phyloP scores from a whole-genome alignment of 2,329 filamentous ascomycete species.

The Dactylellina haptotyla region DNA sequence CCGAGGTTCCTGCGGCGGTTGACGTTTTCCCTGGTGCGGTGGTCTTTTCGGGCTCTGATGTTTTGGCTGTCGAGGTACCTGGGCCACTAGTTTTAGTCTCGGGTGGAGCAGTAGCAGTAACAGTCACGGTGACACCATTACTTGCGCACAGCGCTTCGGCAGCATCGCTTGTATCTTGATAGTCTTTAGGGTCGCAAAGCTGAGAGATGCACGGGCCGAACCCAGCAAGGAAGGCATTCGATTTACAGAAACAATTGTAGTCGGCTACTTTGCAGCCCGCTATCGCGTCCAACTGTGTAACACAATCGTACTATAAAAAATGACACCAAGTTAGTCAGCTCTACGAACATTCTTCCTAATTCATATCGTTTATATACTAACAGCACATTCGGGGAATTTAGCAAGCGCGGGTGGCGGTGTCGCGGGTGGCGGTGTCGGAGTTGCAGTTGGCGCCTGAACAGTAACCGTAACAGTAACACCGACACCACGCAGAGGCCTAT shows the following conservation, averaged over 20 bases:
- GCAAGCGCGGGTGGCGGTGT: conserved; percentile 11
- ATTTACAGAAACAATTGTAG: conserved; percentile 29
- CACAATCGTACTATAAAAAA: conserved; percentile 11
- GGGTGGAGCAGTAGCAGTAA: conserved; percentile 32
- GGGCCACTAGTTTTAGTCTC: neutral
- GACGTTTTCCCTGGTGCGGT: neutral
- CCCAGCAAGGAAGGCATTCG: conserved; percentile 23
- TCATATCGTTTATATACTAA: too few relatives aligned
- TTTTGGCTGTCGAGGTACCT: neutral
- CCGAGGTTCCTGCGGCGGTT: neutral
- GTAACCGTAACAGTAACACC: conserved; percentile 20
- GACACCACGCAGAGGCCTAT: conserved; percentile 18
- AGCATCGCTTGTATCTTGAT: conserved; percentile 11
- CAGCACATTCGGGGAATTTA: conserved; percentile 28
- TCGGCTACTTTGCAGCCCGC: conserved; percentile 6
- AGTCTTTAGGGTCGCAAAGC: conserved; percentile 17
- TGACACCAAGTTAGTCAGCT: neutral
- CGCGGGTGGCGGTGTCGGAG: conserved; percentile 9
- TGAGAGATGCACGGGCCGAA: conserved; percentile 20
- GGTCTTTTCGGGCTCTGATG: neutral
- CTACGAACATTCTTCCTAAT: too few relatives aligned
- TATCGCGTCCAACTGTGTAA: conserved; percentile 23
- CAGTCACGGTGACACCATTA: conserved; percentile 29
- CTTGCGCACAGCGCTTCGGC: conserved; percentile 25
- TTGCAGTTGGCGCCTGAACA: conserved; percentile 18